phyloP scores from a whole-genome alignment of 2,329 filamentous ascomycete genomes.

The Chrysoporthe austroafricana region DNA sequence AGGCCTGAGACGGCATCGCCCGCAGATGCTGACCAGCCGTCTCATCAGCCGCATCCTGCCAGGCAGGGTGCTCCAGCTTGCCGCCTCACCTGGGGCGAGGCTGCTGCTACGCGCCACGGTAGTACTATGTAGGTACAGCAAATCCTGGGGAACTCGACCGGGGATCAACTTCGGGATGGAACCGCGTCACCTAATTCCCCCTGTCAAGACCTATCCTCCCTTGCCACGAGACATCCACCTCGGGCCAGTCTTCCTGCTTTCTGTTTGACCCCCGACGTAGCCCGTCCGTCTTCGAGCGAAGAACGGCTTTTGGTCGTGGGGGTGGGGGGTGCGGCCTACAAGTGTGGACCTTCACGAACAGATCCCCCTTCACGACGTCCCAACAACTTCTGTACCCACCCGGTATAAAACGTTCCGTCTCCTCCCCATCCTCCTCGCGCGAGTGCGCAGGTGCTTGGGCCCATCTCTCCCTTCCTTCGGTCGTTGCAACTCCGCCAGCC shows the following conservation, averaged over 20 bases:
- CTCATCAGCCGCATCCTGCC: not conserved
- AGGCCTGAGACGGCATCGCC: not conserved
- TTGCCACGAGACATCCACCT: not conserved
- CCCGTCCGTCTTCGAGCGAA: conserved; percentile 7
- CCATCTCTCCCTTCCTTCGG: not conserved
- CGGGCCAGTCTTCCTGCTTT: not conserved
- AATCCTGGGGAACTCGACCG: conserved; percentile 5
- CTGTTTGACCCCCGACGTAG: not conserved
- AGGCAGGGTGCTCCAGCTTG: not conserved
- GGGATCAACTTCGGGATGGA: conserved; percentile 13
- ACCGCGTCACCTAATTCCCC: not conserved
- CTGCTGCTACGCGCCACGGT: too few relatives aligned
- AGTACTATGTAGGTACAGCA: not conserved
- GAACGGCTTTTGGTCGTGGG: conserved; percentile 1
- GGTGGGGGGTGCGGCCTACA: not conserved
- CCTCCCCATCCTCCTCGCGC: conserved; percentile 2
- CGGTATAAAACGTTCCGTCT: conserved; percentile 15
- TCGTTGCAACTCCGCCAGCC: not conserved
- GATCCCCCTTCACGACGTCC: not conserved
- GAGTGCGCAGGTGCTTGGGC: conserved; percentile 3
- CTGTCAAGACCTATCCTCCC: conserved; percentile 1
- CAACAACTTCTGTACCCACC: not conserved
- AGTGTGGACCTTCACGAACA: conserved; percentile 7
- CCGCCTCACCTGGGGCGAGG: not conserved
- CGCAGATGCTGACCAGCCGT: not conserved